Evolutionary conservation across 2,329 filamentous ascomycete genomes (phyloP).

Genomic region (Blastomyces parvus): DNA sequence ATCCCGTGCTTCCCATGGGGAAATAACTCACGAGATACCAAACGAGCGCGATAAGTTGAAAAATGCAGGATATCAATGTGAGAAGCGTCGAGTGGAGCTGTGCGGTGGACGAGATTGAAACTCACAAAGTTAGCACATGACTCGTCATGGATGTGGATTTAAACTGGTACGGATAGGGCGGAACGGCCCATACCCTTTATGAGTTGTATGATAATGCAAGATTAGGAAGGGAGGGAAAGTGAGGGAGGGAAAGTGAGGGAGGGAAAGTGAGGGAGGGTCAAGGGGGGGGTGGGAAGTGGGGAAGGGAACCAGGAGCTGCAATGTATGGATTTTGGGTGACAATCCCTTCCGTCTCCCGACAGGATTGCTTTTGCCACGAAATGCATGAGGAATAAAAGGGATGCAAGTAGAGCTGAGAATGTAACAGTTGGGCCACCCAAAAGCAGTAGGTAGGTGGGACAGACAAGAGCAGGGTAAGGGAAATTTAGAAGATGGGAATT

Average conservation of each 20-base stretch:
- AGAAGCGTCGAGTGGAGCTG: constrained; percentile 77
- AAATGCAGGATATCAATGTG: constrained; percentile 71
- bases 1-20: constrained; percentile 83
- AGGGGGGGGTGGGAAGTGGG: neutral
- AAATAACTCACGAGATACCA: constrained; percentile 99
- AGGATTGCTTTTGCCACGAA: neutral
- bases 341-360: neutral
- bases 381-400: neutral
- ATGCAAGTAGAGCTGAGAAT: neutral
- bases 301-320: neutral
- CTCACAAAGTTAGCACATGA: neutral
- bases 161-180: neutral
- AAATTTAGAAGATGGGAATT: neutral
- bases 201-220: neutral
- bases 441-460: neutral
- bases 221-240: neutral
- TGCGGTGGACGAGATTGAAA: constrained; percentile 13
- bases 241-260: too few species aligned
- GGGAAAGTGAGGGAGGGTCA: too few species aligned
- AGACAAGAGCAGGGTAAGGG: neutral
- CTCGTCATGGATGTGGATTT: neutral
- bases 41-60: constrained; percentile 71
- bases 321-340: neutral
- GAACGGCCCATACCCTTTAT: neutral
- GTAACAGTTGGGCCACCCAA: neutral